phyloP scores from a whole-genome alignment of 2,329 filamentous ascomycete species.

The Mariannaea sp. region DNA sequence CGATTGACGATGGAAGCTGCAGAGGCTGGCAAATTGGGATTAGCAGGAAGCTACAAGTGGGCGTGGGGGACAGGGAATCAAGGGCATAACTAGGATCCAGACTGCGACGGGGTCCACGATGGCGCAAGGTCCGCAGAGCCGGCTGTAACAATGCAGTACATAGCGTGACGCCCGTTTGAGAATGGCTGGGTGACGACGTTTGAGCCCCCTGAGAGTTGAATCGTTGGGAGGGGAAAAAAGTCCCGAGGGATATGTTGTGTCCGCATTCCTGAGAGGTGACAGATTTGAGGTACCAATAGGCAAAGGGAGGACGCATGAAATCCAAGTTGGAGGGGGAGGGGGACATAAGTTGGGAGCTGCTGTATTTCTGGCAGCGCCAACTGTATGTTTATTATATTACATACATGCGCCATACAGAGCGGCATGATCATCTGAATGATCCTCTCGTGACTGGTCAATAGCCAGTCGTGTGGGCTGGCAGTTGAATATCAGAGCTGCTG shows the following conservation, averaged over 20 bases:
- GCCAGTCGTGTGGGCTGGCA: too few species aligned
- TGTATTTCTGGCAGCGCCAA: neutral
- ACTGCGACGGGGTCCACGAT: constrained; percentile 19
- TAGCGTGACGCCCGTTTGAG: constrained; percentile 12
- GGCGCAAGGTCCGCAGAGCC: constrained; percentile 14
- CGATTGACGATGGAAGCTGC: constrained; percentile 4
- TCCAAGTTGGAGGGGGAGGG: neutral
- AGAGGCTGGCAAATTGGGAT: constrained; percentile 6
- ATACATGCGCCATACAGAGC: neutral
- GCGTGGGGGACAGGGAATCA: constrained; percentile 7
- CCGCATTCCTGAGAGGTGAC: constrained; percentile 2
- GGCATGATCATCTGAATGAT: neutral
- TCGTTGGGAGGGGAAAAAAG: constrained; percentile 1
- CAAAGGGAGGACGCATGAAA: neutral
- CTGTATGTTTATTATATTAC: neutral
- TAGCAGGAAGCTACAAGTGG: constrained; percentile 1
- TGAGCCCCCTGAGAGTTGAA: constrained; percentile 15
- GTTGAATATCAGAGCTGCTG: too few species aligned
- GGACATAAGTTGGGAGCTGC: too few species aligned
- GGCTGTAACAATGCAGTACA: constrained; percentile 8
- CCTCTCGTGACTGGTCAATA: neutral
- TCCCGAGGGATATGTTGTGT: neutral
- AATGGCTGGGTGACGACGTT: constrained; percentile 1
- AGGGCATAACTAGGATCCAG: constrained; percentile 16
- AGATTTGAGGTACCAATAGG: neutral